Evolutionary conservation across 2,329 filamentous ascomycete species (phyloP).

Genomic region (Diaporthe longicolla): DNA sequence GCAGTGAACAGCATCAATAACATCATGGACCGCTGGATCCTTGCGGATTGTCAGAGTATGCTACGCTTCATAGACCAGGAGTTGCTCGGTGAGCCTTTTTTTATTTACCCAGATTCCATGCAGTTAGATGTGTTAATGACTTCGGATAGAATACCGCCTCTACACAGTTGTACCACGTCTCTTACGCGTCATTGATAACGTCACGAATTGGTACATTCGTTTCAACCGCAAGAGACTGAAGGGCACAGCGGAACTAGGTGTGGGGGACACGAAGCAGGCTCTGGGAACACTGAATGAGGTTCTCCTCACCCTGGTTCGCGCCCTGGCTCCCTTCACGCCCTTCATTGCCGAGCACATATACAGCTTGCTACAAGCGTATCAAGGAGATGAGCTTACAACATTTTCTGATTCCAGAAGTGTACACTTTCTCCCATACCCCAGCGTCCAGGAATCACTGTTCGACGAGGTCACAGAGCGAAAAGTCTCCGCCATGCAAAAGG

Average conservation of each 20-base stretch:
- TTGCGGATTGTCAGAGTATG: slow-evolving; percentile 91
- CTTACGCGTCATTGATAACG: slow-evolving; percentile 88
- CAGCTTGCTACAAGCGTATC: slow-evolving; percentile 82
- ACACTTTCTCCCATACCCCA: slow-evolving; percentile 92
- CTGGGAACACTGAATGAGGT: slow-evolving; percentile 95
- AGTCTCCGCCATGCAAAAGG: slow-evolving; percentile 91
- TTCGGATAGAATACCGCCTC: slow-evolving; percentile 73
- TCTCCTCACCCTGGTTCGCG: slow-evolving; percentile 87
- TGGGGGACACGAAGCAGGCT: slow-evolving; percentile 88
- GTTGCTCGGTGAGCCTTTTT: slow-evolving; percentile 76
- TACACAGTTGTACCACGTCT: slow-evolving; percentile 93
- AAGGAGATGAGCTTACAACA: slow-evolving; percentile 76
- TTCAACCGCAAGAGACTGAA: slow-evolving; percentile 93
- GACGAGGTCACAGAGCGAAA: slow-evolving; percentile 87
- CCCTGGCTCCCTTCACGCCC: slow-evolving; percentile 92
- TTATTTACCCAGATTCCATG: not conserved
- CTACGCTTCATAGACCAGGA: slow-evolving; percentile 93
- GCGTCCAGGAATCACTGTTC: slow-evolving; percentile 89
- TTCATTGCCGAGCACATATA: slow-evolving; percentile 97
- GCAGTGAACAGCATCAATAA: slow-evolving; percentile 78
- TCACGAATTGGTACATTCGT: slow-evolving; percentile 98
- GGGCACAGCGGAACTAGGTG: slow-evolving; percentile 85
- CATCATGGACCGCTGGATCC: slow-evolving; percentile 96
- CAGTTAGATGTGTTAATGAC: slow-evolving; percentile 52
- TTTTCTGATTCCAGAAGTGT: slow-evolving; percentile 83